Percentiles rank a stretch among this genome's conserved stretches.
Evolutionary conservation across 306 rosid species (phyloP).

Genomic region (Arachis hypogaea): DNA sequence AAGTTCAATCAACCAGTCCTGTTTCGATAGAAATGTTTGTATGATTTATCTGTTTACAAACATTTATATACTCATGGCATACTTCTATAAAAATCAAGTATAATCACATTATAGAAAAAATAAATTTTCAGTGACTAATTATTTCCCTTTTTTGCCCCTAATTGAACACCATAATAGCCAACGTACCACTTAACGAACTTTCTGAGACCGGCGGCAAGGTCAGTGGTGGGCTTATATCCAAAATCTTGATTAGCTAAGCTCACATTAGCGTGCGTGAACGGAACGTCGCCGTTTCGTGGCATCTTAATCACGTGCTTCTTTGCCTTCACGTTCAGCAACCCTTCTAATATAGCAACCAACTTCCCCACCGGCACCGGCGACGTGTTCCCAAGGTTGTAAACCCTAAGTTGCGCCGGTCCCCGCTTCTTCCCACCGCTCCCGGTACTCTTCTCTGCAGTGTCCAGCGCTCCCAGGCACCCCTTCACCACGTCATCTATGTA

Average conservation of each 20-base stretch:
- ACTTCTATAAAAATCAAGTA: too few relatives aligned
- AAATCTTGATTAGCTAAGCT: constrained; percentile 65
- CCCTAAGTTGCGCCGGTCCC: constrained; percentile 66
- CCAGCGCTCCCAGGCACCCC: constrained; percentile 75
- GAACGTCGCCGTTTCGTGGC: constrained; percentile 93
- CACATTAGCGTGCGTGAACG: constrained; percentile 87
- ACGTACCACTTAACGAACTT: constrained; percentile 92
- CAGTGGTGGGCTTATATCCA: constrained; percentile 75
- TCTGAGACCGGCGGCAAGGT: constrained; percentile 71
- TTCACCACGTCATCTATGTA: constrained; percentile 83
- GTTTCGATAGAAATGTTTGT: too few relatives aligned
- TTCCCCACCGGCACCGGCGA: constrained; percentile 90
- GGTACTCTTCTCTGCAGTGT: constrained; percentile 78
- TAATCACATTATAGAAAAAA: too few relatives aligned
- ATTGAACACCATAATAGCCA: constrained; percentile 74
- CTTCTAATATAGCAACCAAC: constrained; percentile 64
- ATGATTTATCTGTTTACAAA: too few relatives aligned
- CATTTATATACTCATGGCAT: too few relatives aligned
- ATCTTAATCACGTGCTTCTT: constrained; percentile 74
- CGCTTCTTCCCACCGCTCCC: constrained; percentile 83
- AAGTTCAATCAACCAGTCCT: too few relatives aligned
- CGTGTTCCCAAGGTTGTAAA: constrained; percentile 82
- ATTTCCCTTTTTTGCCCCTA: constrained; percentile 63
- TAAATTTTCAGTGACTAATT: neutral
- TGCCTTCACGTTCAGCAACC: constrained; percentile 56